phyloP scores from a whole-genome alignment of 805 yeast genomes.

The Sungouiella blattae region DNA sequence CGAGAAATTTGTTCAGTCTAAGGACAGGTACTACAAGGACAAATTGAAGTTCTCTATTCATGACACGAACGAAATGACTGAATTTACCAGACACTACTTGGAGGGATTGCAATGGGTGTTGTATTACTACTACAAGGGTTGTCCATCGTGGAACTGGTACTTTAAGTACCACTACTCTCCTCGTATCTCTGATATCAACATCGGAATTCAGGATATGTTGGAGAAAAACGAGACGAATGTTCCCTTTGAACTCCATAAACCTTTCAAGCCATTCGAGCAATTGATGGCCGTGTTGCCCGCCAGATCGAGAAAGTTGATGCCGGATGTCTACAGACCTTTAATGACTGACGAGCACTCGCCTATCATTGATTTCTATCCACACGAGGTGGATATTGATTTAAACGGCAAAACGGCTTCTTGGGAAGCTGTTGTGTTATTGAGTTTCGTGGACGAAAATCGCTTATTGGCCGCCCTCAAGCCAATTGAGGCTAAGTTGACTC shows the following conservation, averaged over 20 bases:
- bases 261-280: slow-evolving; percentile 92
- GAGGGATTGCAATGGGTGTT: slow-evolving; percentile 98
- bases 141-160: slow-evolving; percentile 96
- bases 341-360: slow-evolving; percentile 88
- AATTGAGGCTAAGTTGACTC: slow-evolving; percentile 53
- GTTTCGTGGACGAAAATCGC: slow-evolving; percentile 84
- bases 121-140: slow-evolving; percentile 84
- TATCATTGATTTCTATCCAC: slow-evolving; percentile 86
- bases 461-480: slow-evolving; percentile 72
- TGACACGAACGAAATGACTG: slow-evolving; percentile 57
- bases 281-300: slow-evolving; percentile 97
- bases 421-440: slow-evolving; percentile 94
- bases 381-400: slow-evolving; percentile 79
- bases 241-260: slow-evolving; percentile 64
- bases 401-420: slow-evolving; percentile 95
- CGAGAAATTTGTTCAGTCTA: slow-evolving; percentile 76
- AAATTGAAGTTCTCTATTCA: slow-evolving; percentile 69
- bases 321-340: slow-evolving; percentile 68
- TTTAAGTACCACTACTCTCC: slow-evolving; percentile 90
- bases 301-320: slow-evolving; percentile 77
- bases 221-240: slow-evolving; percentile 31
- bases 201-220: slow-evolving; percentile 61
- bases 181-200: slow-evolving; percentile 78
- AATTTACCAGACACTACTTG: slow-evolving; percentile 72
- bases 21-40: slow-evolving; percentile 76